Evolutionary conservation across 495 filamentous ascomycete genomes (phyloP).

Genomic region (Aspergillus wentii): DNA sequence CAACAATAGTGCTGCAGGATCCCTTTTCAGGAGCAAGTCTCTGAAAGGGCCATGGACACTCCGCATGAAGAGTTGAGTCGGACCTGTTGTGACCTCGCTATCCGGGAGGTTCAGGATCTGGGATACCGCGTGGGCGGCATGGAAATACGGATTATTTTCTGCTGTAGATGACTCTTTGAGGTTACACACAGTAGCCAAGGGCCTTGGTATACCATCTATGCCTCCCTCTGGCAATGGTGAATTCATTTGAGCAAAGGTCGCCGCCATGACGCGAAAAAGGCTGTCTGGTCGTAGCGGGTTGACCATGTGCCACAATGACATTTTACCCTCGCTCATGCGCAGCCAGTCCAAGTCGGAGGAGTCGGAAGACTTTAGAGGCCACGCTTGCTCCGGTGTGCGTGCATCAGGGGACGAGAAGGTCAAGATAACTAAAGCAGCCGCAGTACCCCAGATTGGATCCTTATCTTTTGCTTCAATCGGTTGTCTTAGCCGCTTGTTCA

Average conservation of each 20-base stretch:
- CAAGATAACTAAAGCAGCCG: slow-evolving; percentile 30
- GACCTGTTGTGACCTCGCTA: slow-evolving; percentile 19
- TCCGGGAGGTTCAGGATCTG: slow-evolving; percentile 20
- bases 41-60: slow-evolving; percentile 24
- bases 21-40: slow-evolving; percentile 26
- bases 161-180: slow-evolving; percentile 29
- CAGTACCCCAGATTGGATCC: slow-evolving; percentile 44
- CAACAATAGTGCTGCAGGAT: slow-evolving; percentile 39
- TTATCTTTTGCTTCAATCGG: slow-evolving; percentile 32
- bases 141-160: slow-evolving; percentile 34
- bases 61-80: slow-evolving; percentile 18
- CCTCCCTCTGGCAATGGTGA: slow-evolving; percentile 24
- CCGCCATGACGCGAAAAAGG: slow-evolving; percentile 31
- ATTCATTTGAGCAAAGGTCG: slow-evolving; percentile 24
- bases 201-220: slow-evolving; percentile 25
- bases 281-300: slow-evolving; percentile 39
- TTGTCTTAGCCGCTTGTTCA: slow-evolving; percentile 28
- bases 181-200: slow-evolving; percentile 23
- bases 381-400: slow-evolving; percentile 31
- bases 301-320: slow-evolving; percentile 32
- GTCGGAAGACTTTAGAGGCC: slow-evolving; percentile 34
- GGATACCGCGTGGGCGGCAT: slow-evolving; percentile 30
- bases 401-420: slow-evolving; percentile 35
- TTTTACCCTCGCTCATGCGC: slow-evolving; percentile 38
- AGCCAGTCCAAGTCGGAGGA: slow-evolving; percentile 37